A percentile compares a stretch with the other conserved stretches of the same genome.
These are phyloP conservation scores for Haplosporangium sp. DNA, from an alignment of 371 early-diverging fungal species.

Conservation along the genomic window DNA sequence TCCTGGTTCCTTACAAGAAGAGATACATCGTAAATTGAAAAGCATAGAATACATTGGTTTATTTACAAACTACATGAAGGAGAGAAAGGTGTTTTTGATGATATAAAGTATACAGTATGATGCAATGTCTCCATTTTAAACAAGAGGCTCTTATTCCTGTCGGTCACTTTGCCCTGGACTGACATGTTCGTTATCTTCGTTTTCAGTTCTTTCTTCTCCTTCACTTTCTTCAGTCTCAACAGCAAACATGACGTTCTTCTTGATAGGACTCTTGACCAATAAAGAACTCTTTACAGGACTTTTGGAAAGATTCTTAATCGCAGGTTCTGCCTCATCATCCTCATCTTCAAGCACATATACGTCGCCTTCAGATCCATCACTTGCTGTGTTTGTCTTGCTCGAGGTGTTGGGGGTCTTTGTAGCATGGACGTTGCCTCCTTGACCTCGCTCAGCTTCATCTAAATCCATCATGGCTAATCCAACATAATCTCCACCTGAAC, in stretches of 20 bases:
- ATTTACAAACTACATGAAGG: neutral
- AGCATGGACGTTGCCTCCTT: neutral
- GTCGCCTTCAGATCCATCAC: neutral
- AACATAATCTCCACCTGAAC: slow-evolving; percentile 33
- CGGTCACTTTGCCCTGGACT: neutral
- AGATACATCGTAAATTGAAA: neutral
- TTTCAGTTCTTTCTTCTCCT: neutral
- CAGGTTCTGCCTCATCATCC: slow-evolving; percentile 2
- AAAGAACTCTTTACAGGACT: slow-evolving; percentile 12
- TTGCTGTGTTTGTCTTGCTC: neutral
- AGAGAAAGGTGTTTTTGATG: neutral
- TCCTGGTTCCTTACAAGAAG: no score
- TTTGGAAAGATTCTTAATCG: neutral
- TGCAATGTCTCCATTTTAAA: neutral
- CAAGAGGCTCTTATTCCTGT: slow-evolving; percentile 1
- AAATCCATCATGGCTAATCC: slow-evolving; percentile 50
- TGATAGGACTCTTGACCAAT: slow-evolving; percentile 6
- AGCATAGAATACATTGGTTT: neutral
- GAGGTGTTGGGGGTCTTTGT: neutral
- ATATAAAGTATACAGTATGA: neutral
- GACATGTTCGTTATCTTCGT: slow-evolving; percentile 8
- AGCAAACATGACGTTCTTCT: slow-evolving; percentile 25
- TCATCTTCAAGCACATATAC: slow-evolving; percentile 23
- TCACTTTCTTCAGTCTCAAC: slow-evolving; percentile 1
- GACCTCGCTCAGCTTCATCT: slow-evolving; percentile 34